A percentile compares a stretch with the other conserved stretches of the same genome.
phyloP scores from a whole-genome alignment of 208 protist genomes.

The Phytomonas sp. region DNA sequence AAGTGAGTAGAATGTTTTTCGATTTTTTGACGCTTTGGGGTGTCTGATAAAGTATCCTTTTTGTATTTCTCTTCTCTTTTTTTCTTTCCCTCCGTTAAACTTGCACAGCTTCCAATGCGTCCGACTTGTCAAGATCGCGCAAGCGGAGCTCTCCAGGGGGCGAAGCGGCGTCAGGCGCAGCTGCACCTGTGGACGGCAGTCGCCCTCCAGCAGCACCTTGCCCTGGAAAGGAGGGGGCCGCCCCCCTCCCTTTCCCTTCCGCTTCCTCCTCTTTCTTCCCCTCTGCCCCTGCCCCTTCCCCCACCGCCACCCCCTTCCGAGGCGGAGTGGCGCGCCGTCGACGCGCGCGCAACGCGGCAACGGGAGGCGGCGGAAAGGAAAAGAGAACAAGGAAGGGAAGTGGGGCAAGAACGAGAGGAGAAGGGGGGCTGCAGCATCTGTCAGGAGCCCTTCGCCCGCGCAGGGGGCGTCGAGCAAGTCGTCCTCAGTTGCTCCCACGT shows the following conservation, averaged over 20 bases:
- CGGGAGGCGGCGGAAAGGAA: constrained; percentile 12
- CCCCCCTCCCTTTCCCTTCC: constrained; percentile 26
- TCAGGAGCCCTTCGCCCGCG: constrained; percentile 53
- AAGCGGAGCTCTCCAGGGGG: constrained; percentile 24
- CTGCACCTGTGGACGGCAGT: constrained; percentile 78
- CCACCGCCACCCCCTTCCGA: constrained; percentile 53
- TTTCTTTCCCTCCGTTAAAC: neutral
- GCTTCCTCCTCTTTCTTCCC: constrained; percentile 64
- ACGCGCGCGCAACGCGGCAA: constrained; percentile 42
- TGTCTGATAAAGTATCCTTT: constrained; percentile 3
- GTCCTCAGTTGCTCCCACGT: constrained; percentile 84
- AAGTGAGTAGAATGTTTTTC: neutral
- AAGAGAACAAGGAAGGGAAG: neutral
- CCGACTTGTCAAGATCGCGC: constrained; percentile 16
- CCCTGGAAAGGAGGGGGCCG: no score
- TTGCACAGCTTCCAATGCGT: no score
- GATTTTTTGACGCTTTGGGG: neutral
- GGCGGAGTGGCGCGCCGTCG: constrained; percentile 56
- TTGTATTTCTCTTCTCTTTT: constrained; percentile 8
- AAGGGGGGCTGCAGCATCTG: constrained; percentile 65
- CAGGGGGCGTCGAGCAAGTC: constrained; percentile 53
- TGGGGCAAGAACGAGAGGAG: constrained; percentile 3
- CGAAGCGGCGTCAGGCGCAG: constrained; percentile 2
- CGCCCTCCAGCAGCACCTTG: constrained; percentile 80
- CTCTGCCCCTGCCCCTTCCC: constrained; percentile 72